Evolutionary conservation across 192 early-diverging fungal species (phyloP).

Genomic region (Entrophospora sp.): DNA sequence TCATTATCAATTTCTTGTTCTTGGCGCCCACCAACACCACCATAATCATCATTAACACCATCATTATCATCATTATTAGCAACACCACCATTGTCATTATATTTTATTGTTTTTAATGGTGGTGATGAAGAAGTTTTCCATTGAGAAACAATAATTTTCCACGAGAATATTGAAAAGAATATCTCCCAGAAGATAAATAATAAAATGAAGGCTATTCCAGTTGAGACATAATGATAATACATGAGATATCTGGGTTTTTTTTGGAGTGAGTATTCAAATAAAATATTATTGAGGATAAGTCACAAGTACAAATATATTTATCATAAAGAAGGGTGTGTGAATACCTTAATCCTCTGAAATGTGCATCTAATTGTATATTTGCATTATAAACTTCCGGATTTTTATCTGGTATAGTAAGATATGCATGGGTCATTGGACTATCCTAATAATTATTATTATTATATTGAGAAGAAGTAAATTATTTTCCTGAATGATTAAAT

Average conservation of each 20-base stretch:
- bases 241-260: slow-evolving; percentile 38
- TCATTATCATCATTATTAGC: neutral
- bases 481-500: neutral
- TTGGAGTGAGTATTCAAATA: neutral
- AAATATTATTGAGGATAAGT: neutral
- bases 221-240: slow-evolving; percentile 40
- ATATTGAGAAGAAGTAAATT: neutral
- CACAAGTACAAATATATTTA: neutral
- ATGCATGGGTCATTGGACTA: slow-evolving; percentile 37
- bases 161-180: slow-evolving; percentile 40
- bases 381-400: slow-evolving; percentile 41
- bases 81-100: neutral
- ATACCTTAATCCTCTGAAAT: slow-evolving; percentile 48
- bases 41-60: neutral
- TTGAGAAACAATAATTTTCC: slow-evolving; percentile 33
- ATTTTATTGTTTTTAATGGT: neutral
- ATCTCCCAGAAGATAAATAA: slow-evolving; percentile 41
- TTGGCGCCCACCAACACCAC: neutral
- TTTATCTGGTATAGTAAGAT: slow-evolving; percentile 33
- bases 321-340: neutral
- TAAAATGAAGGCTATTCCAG: slow-evolving; percentile 33
- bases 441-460: too few relatives aligned
- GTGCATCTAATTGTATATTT: slow-evolving; percentile 41
- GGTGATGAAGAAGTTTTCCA: neutral
- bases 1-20: too few relatives aligned